Percentiles rank a stretch among this genome's conserved stretches.
Evolutionary conservation across 768 basidiomycete species (phyloP).

Genomic region (Coprinopsis sp.): DNA sequence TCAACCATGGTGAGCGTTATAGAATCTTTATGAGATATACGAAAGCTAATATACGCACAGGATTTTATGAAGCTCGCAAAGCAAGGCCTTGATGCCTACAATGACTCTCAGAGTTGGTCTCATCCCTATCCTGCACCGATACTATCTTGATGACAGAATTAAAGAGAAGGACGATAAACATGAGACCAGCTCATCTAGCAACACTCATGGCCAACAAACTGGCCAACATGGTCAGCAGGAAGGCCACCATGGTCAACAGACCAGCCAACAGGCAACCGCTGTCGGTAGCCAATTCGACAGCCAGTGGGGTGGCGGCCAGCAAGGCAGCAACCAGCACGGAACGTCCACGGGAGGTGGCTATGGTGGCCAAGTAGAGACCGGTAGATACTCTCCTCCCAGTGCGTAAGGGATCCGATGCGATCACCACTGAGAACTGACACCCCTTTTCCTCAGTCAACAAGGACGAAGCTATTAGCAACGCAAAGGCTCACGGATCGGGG

Average conservation of each 20-base stretch:
- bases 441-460: slow-evolving; percentile 41
- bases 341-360: too few species aligned
- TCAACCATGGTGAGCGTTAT: not conserved
- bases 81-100: slow-evolving; percentile 54
- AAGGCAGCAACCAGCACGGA: too few species aligned
- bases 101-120: slow-evolving; percentile 40
- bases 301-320: too few species aligned
- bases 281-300: too few species aligned
- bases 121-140: slow-evolving; percentile 8
- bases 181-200: too few species aligned
- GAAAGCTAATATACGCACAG: slow-evolving; percentile 20
- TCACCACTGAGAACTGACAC: not conserved
- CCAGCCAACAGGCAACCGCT: too few species aligned
- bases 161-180: too few species aligned
- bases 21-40: not conserved
- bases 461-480: slow-evolving; percentile 54
- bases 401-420: not conserved
- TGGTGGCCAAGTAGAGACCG: too few species aligned
- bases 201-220: too few species aligned
- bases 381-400: too few species aligned
- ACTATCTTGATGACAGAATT: slow-evolving; percentile 8
- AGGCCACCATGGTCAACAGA: too few species aligned
- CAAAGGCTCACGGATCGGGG: slow-evolving; percentile 52
- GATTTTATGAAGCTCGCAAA: slow-evolving; percentile 55
- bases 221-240: too few species aligned